A percentile compares a stretch with the other conserved stretches of the same genome.
phyloP scores from a whole-genome alignment of 169 alveolate genomes.

The Cryptosporidium tyzzeri region DNA sequence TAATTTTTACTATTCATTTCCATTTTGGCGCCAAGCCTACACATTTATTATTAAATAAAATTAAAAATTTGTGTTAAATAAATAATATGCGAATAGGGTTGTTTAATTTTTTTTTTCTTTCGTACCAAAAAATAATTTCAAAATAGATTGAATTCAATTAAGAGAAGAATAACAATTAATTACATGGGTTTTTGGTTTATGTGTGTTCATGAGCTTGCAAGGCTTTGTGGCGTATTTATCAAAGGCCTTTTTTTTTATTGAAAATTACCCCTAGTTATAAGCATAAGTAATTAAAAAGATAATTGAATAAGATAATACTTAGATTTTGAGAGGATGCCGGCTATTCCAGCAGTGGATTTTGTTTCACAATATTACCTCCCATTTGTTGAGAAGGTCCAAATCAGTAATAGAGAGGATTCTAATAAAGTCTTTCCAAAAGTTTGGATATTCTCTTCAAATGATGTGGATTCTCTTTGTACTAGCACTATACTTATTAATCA shows the following conservation, averaged over 20 bases:
- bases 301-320: neutral
- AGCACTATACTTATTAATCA: slow-evolving; percentile 46
- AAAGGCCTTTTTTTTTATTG: neutral
- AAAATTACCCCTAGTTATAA: neutral
- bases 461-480: slow-evolving; percentile 72
- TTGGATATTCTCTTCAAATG: slow-evolving; percentile 73
- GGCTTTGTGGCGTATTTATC: neutral
- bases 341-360: slow-evolving; percentile 64
- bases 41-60: neutral
- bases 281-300: neutral
- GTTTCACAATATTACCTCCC: slow-evolving; percentile 66
- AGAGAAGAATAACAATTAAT: neutral
- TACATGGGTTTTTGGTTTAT: neutral
- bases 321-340: slow-evolving; percentile 41
- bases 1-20: slow-evolving; percentile 29
- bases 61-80: slow-evolving; percentile 3
- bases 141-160: neutral
- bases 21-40: slow-evolving; percentile 3
- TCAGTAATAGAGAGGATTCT: neutral
- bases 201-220: neutral
- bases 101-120: neutral
- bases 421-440: slow-evolving; percentile 34
- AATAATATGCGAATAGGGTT: neutral
- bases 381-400: slow-evolving; percentile 15
- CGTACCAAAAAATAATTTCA: neutral